Percentiles rank a stretch among this genome's conserved stretches.
phyloP scores from a whole-genome alignment of 169 alveolate genomes.

The Neospora caninum region DNA sequence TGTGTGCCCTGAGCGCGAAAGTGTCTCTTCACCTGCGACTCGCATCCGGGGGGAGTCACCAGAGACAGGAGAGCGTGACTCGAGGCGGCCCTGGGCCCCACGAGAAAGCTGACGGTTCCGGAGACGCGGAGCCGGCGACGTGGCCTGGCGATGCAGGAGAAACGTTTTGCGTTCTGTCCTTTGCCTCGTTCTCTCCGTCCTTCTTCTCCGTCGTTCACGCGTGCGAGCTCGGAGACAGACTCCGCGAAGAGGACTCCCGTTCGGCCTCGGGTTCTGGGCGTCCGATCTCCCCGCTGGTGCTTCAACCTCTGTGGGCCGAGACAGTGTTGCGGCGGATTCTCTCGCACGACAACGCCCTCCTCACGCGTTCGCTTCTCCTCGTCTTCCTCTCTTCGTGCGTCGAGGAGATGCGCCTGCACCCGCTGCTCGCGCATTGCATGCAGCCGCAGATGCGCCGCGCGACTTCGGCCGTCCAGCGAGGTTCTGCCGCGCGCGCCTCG shows the following conservation, averaged over 20 bases:
- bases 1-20: constrained; percentile 25
- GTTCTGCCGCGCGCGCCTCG: no score
- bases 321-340: constrained; percentile 21
- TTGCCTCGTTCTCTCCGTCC: neutral
- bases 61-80: neutral
- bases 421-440: neutral
- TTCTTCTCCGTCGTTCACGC: neutral
- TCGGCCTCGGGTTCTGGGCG: neutral
- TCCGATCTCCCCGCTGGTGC: neutral
- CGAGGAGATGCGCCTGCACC: neutral
- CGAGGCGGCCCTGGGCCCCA: no score
- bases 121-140: neutral
- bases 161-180: neutral
- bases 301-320: constrained; percentile 52
- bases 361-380: constrained; percentile 30
- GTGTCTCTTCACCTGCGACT: neutral
- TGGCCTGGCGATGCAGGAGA: neutral
- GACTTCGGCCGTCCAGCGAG: no score
- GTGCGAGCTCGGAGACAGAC: neutral
- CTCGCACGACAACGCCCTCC: constrained; percentile 46
- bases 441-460: neutral
- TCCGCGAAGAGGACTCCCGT: no score
- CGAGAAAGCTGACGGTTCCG: no score
- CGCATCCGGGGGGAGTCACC: neutral
- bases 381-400: neutral